Percentiles rank a stretch among this genome's conserved stretches.
phyloP scores from a whole-genome alignment of 768 basidiomycete genomes.

The Psilocybe cubensis region DNA sequence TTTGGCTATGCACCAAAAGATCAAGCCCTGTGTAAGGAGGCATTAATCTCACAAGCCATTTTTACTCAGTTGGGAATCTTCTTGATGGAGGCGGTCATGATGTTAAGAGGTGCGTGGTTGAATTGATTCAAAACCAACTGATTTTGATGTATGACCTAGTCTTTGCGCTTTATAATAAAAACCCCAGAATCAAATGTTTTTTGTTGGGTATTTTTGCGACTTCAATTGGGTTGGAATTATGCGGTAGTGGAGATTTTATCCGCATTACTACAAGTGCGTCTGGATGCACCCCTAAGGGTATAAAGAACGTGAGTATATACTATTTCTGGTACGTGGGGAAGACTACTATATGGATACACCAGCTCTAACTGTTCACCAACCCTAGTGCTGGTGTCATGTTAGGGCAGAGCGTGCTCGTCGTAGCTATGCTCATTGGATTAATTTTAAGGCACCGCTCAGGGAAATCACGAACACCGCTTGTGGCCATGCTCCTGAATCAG shows the following conservation, averaged over 20 bases:
- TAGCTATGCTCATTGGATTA: neutral
- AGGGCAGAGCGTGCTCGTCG: neutral
- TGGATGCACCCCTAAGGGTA: neutral
- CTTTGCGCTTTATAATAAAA: conserved; percentile 1
- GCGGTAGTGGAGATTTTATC: neutral
- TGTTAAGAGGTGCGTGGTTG: neutral
- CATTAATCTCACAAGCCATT: neutral
- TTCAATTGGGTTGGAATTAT: neutral
- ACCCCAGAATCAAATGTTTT: neutral
- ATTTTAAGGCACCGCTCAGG: neutral
- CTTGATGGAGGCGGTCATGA: neutral
- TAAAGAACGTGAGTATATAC: neutral
- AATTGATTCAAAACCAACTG: neutral
- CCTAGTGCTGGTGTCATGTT: neutral
- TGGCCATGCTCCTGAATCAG: neutral
- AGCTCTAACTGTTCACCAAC: no score
- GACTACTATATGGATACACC: neutral
- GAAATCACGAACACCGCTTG: neutral
- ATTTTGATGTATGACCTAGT: neutral
- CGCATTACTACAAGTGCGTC: neutral
- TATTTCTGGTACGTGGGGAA: neutral
- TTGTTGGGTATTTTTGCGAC: neutral
- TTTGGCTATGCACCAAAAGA: neutral
- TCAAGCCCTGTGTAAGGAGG: neutral
- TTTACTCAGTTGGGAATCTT: neutral